Conservation (phyloP, 768 basidiomycete species). For the Suillus luteus region DNA sequence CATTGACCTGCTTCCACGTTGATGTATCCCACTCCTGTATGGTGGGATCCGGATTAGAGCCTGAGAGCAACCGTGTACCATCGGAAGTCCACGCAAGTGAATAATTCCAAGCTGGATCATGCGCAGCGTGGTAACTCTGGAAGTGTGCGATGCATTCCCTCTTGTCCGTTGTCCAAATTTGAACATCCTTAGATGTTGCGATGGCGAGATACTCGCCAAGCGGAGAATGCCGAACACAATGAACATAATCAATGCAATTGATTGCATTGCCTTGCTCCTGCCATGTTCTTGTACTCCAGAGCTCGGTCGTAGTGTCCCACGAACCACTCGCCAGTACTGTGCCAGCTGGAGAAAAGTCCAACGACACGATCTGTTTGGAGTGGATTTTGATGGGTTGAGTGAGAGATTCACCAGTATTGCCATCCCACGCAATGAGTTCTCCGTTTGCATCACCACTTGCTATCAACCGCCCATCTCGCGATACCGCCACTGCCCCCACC, state of each 20-base stretch:
- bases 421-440: background rate
- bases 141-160: background rate
- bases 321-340: background rate
- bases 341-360: background rate
- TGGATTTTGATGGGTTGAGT: background rate
- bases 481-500: constrained; percentile 1
- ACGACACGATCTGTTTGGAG: background rate
- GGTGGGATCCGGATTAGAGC: background rate
- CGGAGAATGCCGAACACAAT: background rate
- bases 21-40: constrained; percentile 1
- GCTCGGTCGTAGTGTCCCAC: background rate
- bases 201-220: background rate
- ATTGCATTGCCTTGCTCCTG: background rate
- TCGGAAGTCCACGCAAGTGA: background rate
- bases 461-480: background rate
- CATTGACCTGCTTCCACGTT: background rate
- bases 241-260: background rate
- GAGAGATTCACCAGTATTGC: background rate
- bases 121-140: background rate
- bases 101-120: background rate
- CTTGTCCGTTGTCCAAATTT: background rate
- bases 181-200: background rate
- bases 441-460: background rate
- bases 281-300: background rate
- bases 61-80: background rate